These are phyloP conservation scores for Grosmannia huntii DNA, from an alignment of 2,329 filamentous ascomycete genomes.

Conservation along the genomic window DNA sequence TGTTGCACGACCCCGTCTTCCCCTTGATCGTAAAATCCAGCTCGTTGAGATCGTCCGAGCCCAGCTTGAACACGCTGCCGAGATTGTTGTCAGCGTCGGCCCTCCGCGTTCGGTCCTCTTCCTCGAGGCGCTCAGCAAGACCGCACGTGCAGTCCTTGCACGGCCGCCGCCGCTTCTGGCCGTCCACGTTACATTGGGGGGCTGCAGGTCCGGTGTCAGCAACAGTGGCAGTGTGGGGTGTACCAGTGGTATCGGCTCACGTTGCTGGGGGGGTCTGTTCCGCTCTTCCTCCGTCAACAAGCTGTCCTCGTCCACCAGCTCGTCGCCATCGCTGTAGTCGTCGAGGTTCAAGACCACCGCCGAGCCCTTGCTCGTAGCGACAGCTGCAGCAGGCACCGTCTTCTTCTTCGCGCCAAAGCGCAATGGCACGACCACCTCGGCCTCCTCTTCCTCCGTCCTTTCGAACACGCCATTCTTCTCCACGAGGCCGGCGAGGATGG, in stretches of 20 bases:
- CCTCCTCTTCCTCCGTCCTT: conserved; percentile 53
- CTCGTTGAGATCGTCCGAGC: conserved; percentile 68
- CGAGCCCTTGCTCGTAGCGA: conserved; percentile 5
- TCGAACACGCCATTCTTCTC: conserved; percentile 53
- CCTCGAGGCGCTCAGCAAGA: conserved; percentile 69
- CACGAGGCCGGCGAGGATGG: conserved; percentile 70
- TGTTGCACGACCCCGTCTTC: conserved; percentile 80
- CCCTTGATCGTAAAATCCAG: conserved; percentile 96
- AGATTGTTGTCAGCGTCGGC: conserved; percentile 19
- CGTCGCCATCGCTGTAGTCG: conserved; percentile 54
- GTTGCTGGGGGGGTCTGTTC: conserved; percentile 61
- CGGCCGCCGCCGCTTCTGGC: conserved; percentile 74
- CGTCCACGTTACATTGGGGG: conserved; percentile 75
- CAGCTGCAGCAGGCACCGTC: conserved; percentile 4
- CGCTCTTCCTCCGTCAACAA: conserved; percentile 79
- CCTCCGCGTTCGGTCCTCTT: conserved; percentile 52
- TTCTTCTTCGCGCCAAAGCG: conserved; percentile 52
- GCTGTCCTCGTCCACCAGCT: conserved; percentile 82
- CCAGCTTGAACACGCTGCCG: conserved; percentile 49
- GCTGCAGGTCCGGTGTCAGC: conserved; percentile 32
- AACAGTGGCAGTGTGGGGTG: conserved; percentile 8
- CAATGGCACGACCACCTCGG: conserved; percentile 45
- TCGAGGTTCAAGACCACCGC: conserved; percentile 28
- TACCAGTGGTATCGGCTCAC: conserved; percentile 32
- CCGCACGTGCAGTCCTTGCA: conserved; percentile 99